Percentiles rank a stretch among this genome's conserved stretches.
phyloP scores from a whole-genome alignment of 352 stramenopile genomes.

The Peronosclerospora sorghi region DNA sequence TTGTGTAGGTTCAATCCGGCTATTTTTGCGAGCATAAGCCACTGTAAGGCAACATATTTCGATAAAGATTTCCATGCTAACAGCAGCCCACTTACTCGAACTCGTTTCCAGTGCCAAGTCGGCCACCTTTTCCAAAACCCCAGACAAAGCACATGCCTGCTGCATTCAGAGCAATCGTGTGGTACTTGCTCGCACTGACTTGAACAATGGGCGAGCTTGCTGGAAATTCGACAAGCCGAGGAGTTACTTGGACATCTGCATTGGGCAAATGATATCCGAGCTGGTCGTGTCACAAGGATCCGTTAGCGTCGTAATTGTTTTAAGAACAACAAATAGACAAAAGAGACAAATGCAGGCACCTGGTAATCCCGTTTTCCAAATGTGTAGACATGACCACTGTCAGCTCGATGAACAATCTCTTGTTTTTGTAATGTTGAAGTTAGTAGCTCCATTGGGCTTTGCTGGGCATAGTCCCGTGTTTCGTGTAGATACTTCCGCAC shows the following conservation, averaged over 20 bases:
- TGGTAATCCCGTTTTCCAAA: conserved; percentile 82
- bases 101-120: conserved; percentile 60
- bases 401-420: conserved; percentile 1
- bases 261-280: conserved; percentile 76
- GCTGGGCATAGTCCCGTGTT: conserved; percentile 33
- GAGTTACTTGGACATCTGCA: conserved; percentile 58
- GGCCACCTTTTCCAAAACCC: conserved; percentile 75
- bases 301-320: conserved; percentile 1
- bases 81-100: conserved; percentile 43
- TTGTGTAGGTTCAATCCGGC: conserved; percentile 51
- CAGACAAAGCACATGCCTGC: conserved; percentile 63
- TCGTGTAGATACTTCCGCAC: conserved; percentile 42
- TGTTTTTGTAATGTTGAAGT: conserved; percentile 15
- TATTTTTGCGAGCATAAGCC: conserved; percentile 11
- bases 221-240: conserved; percentile 50
- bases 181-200: conserved; percentile 70
- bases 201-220: conserved; percentile 39
- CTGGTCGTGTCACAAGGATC: conserved; percentile 12
- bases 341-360: conserved; percentile 14
- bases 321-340: too few relatives aligned
- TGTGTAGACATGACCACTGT: conserved; percentile 53
- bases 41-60: not conserved
- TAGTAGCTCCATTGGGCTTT: conserved; percentile 61
- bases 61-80: not conserved
- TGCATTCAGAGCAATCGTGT: conserved; percentile 61